Evolutionary conservation across 306 rosid species (phyloP), one percentile per base, ranked within the genome.

Genomic region (Trifolium dubium): DNA sequence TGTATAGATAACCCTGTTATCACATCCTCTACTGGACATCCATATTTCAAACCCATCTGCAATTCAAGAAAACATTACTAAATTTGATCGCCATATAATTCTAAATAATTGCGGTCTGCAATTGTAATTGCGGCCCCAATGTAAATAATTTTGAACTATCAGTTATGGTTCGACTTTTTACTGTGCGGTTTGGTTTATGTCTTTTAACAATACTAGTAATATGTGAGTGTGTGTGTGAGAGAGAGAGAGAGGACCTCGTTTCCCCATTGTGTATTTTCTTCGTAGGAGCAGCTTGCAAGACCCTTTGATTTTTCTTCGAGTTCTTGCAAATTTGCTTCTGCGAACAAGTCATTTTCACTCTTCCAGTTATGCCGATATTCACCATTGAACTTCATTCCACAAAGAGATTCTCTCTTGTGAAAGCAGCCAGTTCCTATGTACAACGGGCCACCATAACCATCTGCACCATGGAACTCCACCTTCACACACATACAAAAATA

Each of bases 201-300:
- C 6, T 34, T 34, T 34, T 34, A 34, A 34, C 37, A 1, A 6
- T 34, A 6, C 8, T 5, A 1, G 40, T 37, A 6, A 6, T 23
- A 50, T n/a, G 8, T 5, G 39, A 5, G 39, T 5, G 37, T 4
- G 39, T 0, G 39, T 5, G 55, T 2, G 55, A 5, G 23, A n/a
- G 10, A 49, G 2, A 51, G 29, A 6, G 4, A 53, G 31, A 47
- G 28, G 67, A 87, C 98, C 89, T 89, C 86, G 69, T 82, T 88
- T 62, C 97, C 98, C 98, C 97, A 93, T 23, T 34, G 73, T 5
- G 97, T 88, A 80, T 93, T 89, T 65, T 88, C 71, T 63, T 93
- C 97, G 55, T 60, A 88, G 31, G 88, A 63, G 78, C 85, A 89
- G 50, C 85, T 86, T 74, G 94, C 94, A 17, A 91, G 89, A 67